Percentiles rank a stretch among this genome's conserved stretches.
Conservation (phyloP, 495 filamentous ascomycete species). For the Parachaetomium inaequale region DNA sequence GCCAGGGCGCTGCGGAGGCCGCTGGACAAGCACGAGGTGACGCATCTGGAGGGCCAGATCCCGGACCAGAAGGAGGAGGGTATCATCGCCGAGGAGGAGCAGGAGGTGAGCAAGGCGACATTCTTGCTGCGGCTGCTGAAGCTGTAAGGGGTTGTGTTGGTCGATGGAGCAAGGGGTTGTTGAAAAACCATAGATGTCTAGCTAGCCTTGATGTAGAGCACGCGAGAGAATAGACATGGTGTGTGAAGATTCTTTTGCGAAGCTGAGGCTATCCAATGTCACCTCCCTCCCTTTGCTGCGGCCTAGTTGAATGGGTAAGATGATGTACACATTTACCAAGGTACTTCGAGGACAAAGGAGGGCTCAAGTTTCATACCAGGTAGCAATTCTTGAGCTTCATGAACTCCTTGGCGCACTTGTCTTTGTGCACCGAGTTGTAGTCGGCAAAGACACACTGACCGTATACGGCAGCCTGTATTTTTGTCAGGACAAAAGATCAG, state of each 20-base stretch:
- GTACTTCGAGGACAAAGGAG: background rate
- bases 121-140: constrained; percentile 80
- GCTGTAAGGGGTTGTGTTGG: constrained; percentile 44
- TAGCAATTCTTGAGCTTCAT: constrained; percentile 84
- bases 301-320: constrained; percentile 31
- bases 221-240: background rate
- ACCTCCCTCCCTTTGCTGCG: constrained; percentile 42
- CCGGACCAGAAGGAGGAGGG: constrained; percentile 53
- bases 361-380: constrained; percentile 53
- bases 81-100: constrained; percentile 78
- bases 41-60: constrained; percentile 60
- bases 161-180: background rate
- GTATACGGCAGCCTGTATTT: constrained; percentile 69
- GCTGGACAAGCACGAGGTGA: constrained; percentile 68
- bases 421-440: constrained; percentile 86
- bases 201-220: background rate
- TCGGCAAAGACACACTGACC: constrained; percentile 90
- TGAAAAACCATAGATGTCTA: background rate
- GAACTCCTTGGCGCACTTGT: constrained; percentile 87
- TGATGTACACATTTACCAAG: background rate
- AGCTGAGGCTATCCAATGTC: background rate
- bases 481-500: background rate
- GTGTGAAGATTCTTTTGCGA: background rate
- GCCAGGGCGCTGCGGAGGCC: constrained; percentile 78
- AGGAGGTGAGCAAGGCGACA: constrained; percentile 82